A percentile compares a stretch with the other conserved stretches of the same genome.
These are phyloP conservation scores for Rhynchospora pubera DNA, from an alignment of 176 grass and related monocot genomes.

Conservation along the genomic window DNA sequence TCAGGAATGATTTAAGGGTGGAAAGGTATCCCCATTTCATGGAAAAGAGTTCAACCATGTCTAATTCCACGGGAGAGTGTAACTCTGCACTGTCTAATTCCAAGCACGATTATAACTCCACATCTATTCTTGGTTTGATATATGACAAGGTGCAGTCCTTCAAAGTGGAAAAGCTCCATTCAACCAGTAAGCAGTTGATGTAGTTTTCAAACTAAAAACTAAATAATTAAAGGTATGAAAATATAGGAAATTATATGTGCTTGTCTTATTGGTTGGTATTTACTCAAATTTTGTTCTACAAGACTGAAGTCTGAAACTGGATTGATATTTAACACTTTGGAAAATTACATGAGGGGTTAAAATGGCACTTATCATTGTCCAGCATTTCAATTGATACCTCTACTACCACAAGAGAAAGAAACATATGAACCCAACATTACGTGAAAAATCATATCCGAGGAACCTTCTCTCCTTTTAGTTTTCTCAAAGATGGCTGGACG, in stretches of 20 bases:
- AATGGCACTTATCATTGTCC: background rate
- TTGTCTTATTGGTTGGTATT: background rate
- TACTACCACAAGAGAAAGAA: background rate
- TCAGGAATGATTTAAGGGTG: constrained; percentile 28
- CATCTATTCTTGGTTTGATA: constrained; percentile 49
- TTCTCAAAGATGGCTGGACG: background rate
- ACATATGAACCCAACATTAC: background rate
- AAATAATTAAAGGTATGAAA: background rate
- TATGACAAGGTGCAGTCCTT: constrained; percentile 36
- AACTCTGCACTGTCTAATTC: constrained; percentile 7
- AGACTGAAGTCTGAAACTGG: background rate
- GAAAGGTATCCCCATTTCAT: constrained; percentile 65
- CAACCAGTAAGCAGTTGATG: constrained; percentile 22
- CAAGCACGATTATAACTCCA: constrained; percentile 26
- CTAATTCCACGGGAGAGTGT: background rate
- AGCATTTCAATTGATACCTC: background rate
- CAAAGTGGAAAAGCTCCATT: constrained; percentile 25
- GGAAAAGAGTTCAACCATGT: constrained; percentile 16
- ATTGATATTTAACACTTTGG: too few relatives aligned
- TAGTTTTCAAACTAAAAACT: background rate
- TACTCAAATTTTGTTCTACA: background rate
- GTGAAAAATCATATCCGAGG: background rate
- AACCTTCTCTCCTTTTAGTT: background rate
- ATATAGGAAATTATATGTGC: background rate
- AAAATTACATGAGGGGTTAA: too few relatives aligned